These are phyloP conservation scores for Aschersonia sp. DNA, from an alignment of 2,329 filamentous ascomycete species.

Conservation along the genomic window DNA sequence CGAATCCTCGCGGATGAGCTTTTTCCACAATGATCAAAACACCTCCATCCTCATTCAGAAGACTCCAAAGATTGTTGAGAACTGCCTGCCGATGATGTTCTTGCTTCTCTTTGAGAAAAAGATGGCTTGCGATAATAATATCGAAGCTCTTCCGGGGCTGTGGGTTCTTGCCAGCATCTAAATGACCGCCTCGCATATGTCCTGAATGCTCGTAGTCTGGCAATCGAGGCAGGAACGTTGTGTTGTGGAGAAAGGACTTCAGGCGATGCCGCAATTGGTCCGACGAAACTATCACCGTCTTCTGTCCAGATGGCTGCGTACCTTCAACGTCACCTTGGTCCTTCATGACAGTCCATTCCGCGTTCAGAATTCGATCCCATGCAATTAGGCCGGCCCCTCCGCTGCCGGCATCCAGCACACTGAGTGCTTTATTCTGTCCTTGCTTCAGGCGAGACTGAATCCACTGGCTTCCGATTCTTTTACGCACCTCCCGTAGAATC, in stretches of 20 bases:
- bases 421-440: constrained; percentile 39
- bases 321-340: constrained; percentile 29
- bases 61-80: constrained; percentile 77
- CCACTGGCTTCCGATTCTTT: constrained; percentile 58
- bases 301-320: constrained; percentile 47
- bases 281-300: constrained; percentile 68
- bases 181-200: constrained; percentile 39
- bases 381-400: constrained; percentile 61
- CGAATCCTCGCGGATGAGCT: constrained; percentile 80
- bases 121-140: constrained; percentile 77
- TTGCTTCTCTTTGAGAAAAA: constrained; percentile 61
- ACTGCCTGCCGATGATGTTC: constrained; percentile 64
- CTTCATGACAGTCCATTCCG: constrained; percentile 64
- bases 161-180: constrained; percentile 41
- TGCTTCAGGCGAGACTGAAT: constrained; percentile 46
- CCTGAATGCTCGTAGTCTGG: constrained; percentile 66
- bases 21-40: constrained; percentile 83
- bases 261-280: constrained; percentile 61
- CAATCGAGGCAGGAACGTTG: constrained; percentile 81
- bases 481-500: constrained; percentile 57
- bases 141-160: constrained; percentile 68
- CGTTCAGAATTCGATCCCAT: constrained; percentile 62
- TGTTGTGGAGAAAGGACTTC: constrained; percentile 68
- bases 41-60: constrained; percentile 72
- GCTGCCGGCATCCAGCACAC: constrained; percentile 60